These are phyloP conservation scores for Durio zibethinus DNA, from an alignment of 345 rosid species.

Conservation along the genomic window DNA sequence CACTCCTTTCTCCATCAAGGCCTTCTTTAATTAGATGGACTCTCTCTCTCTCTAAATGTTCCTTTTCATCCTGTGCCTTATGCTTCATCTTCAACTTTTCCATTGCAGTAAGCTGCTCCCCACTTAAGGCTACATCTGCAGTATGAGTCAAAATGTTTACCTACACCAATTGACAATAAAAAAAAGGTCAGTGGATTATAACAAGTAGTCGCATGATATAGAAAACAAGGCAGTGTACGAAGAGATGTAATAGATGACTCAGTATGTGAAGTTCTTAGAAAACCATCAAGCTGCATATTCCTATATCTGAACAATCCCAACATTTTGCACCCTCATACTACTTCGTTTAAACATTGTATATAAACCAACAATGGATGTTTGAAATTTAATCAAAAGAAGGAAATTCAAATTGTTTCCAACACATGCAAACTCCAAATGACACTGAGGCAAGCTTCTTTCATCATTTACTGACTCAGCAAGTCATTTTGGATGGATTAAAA, in stretches of 20 bases:
- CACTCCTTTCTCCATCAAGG: conserved; percentile 6
- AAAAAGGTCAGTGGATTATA: background rate
- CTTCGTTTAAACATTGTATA: background rate
- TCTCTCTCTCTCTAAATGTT: conserved; percentile 21
- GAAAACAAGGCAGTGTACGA: background rate
- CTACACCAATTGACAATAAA: conserved; percentile 27
- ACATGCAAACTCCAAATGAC: no score
- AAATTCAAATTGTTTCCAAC: no score
- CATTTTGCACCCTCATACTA: background rate
- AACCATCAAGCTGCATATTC: background rate
- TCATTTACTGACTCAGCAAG: background rate
- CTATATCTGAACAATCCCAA: background rate
- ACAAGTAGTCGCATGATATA: background rate
- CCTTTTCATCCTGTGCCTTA: conserved; percentile 52
- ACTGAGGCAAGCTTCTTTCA: background rate
- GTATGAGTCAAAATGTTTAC: conserved; percentile 80
- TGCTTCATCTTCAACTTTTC: conserved; percentile 51
- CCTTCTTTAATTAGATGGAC: conserved; percentile 10
- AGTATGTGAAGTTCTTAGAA: background rate
- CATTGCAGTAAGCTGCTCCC: conserved; percentile 52
- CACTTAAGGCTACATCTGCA: conserved; percentile 46
- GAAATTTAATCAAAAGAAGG: background rate
- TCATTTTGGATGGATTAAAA: background rate
- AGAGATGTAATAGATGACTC: background rate
- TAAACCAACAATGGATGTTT: background rate